phyloP scores from a whole-genome alignment of 257 asterid genomes.

The Ilex asprella region DNA sequence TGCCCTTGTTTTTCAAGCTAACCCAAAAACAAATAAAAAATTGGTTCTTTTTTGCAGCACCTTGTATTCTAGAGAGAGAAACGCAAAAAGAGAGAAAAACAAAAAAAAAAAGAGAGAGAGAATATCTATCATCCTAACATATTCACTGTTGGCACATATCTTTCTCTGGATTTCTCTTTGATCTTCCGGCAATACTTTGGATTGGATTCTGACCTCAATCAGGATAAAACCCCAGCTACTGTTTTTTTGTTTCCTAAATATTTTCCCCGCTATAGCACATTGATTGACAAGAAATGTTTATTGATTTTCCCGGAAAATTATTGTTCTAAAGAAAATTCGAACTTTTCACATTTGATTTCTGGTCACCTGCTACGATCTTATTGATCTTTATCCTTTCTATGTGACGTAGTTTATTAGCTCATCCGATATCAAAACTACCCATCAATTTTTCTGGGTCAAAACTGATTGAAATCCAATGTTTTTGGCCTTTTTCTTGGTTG shows the following conservation, averaged over 20 bases:
- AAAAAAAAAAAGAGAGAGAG: too few species aligned
- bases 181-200: too few species aligned
- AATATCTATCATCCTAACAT: constrained; percentile 20
- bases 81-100: too few species aligned
- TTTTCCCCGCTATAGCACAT: too few species aligned
- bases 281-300: background rate
- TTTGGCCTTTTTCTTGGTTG: constrained; percentile 1
- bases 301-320: constrained; percentile 16
- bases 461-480: constrained; percentile 15
- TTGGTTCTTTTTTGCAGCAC: constrained; percentile 10
- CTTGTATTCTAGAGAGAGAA: constrained; percentile 8
- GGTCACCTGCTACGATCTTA: constrained; percentile 18
- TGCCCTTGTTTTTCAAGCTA: constrained; percentile 26
- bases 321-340: too few species aligned
- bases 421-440: constrained; percentile 9
- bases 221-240: too few species aligned
- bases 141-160: constrained; percentile 22
- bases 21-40: constrained; percentile 1
- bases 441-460: constrained; percentile 16
- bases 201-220: too few species aligned
- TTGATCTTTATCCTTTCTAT: constrained; percentile 11
- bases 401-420: background rate
- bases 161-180: constrained; percentile 28
- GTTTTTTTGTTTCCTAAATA: too few species aligned
- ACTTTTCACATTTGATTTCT: constrained; percentile 1